phyloP scores from a whole-genome alignment of 805 yeast species.

The Candida michaelii region DNA sequence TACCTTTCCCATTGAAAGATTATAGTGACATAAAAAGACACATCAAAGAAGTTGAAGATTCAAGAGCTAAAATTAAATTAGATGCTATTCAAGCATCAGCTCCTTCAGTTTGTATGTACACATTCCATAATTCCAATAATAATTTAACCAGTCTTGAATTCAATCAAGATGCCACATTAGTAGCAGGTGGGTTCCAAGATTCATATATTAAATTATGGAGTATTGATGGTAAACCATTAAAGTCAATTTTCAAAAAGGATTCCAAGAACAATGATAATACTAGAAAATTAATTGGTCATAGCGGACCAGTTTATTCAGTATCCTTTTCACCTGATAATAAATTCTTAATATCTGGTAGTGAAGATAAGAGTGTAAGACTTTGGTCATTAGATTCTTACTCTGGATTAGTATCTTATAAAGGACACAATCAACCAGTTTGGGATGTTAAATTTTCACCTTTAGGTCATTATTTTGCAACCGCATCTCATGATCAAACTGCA shows the following conservation, averaged over 20 bases:
- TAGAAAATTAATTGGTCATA: constrained; percentile 80
- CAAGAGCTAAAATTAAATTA: constrained; percentile 69
- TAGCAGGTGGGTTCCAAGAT: constrained; percentile 95
- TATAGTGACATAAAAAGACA: constrained; percentile 78
- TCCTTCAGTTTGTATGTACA: constrained; percentile 97
- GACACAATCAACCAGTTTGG: constrained; percentile 97
- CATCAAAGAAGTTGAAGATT: constrained; percentile 76
- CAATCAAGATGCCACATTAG: constrained; percentile 80
- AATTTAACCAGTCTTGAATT: constrained; percentile 85
- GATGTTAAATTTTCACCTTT: constrained; percentile 92
- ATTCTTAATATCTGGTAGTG: constrained; percentile 78
- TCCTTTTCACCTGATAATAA: constrained; percentile 89
- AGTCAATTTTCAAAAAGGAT: constrained; percentile 58
- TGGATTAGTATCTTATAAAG: constrained; percentile 89
- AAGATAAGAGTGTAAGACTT: constrained; percentile 85
- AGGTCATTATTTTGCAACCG: constrained; percentile 98
- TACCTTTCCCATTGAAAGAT: constrained; percentile 87
- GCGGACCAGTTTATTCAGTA: constrained; percentile 90
- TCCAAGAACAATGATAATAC: constrained; percentile 45
- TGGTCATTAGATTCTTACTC: constrained; percentile 95
- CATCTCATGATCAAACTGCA: constrained; percentile 96
- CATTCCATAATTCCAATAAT: constrained; percentile 91
- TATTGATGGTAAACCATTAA: constrained; percentile 83
- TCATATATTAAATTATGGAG: constrained; percentile 90
- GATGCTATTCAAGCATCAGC: constrained; percentile 68